A percentile compares a stretch with the other conserved stretches of the same genome.
phyloP scores from a whole-genome alignment of 345 rosid genomes.

The Durio zibethinus region DNA sequence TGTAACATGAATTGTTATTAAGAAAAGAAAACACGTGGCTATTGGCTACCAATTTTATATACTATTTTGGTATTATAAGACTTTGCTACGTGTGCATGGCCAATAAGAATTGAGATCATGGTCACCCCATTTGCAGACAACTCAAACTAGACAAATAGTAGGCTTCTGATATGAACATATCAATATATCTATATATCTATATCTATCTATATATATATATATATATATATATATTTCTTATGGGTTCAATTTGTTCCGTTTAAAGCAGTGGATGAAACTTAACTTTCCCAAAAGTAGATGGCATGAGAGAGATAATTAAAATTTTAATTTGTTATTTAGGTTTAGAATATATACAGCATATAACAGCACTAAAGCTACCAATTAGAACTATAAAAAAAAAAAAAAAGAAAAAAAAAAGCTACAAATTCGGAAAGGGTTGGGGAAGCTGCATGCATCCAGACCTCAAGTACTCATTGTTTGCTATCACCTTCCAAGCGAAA shows the following conservation, averaged over 20 bases:
- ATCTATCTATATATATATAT: too few species aligned
- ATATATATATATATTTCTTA: background rate
- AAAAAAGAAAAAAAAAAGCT: too few species aligned
- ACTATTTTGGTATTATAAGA: background rate
- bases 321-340: background rate
- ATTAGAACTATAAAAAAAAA: too few species aligned
- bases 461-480: background rate
- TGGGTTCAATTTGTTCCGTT: background rate
- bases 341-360: background rate
- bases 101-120: background rate
- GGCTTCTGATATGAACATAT: background rate
- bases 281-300: background rate
- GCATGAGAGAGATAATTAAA: background rate
- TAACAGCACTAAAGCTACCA: background rate
- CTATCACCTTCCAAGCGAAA: background rate
- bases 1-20: too few species aligned
- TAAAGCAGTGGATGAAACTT: background rate
- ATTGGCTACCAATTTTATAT: too few species aligned
- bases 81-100: background rate
- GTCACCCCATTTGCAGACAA: background rate
- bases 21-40: too few species aligned
- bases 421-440: background rate
- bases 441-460: background rate
- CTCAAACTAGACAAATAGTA: background rate
- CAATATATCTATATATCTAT: too few species aligned